Evolutionary conservation across 73 alveolate genomes (phyloP).

Genomic region (Breviolum minutum): DNA sequence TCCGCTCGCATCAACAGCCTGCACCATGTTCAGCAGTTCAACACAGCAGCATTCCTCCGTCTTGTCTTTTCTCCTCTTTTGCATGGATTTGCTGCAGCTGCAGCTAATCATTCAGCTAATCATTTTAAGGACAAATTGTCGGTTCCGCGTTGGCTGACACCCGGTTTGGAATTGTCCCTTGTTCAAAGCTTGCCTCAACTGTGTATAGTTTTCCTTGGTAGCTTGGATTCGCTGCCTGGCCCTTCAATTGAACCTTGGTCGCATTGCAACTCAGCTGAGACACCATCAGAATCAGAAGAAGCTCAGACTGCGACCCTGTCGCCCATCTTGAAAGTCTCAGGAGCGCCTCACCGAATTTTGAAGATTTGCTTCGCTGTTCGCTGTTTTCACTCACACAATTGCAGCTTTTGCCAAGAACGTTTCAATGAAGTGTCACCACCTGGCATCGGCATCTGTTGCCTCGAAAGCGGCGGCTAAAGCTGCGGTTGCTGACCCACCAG

Average conservation of each 20-base stretch:
- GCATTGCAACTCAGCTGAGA: not conserved
- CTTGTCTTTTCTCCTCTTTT: no score
- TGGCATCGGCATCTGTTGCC: slow-evolving; percentile 16
- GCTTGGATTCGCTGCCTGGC: slow-evolving; percentile 70
- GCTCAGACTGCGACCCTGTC: not conserved
- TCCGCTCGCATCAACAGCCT: not conserved
- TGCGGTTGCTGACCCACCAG: no score
- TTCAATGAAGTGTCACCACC: not conserved
- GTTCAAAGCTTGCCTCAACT: slow-evolving; percentile 22
- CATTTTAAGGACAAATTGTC: no score
- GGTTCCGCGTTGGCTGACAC: no score
- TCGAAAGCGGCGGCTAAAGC: not conserved
- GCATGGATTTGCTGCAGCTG: no score
- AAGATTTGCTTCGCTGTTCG: not conserved
- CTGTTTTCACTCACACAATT: not conserved
- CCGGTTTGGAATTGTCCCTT: no score
- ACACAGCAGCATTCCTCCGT: no score
- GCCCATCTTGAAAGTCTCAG: slow-evolving; percentile 19
- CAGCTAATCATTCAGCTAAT: no score
- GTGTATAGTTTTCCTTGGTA: slow-evolving; percentile 69
- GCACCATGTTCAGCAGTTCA: not conserved
- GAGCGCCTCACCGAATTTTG: not conserved
- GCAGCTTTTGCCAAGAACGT: not conserved
- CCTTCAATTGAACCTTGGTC: slow-evolving; percentile 65
- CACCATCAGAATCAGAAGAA: no score